Evolutionary conservation across 257 asterid species (phyloP), one percentile per base, ranked within the genome.

Genomic region (Solanum piurae): DNA sequence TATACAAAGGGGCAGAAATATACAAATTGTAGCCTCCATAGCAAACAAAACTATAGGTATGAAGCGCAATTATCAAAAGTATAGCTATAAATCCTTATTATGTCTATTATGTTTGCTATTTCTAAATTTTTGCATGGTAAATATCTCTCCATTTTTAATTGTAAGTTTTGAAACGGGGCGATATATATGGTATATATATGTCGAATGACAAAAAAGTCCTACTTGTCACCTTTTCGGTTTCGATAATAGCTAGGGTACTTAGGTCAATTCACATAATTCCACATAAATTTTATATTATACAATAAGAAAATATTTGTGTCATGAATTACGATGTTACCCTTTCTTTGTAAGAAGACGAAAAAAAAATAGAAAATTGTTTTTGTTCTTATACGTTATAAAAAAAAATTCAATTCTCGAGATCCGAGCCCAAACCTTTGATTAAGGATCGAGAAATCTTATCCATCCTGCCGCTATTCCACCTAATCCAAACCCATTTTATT

Each of bases 181-280:
- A 18, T 66, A 66, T 52, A 52, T 16, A 49, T 49, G 20, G 7
- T 64, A 23, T 4, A 73, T 9, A 73, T 9, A 34, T 74, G 29
- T 74, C 5, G 5, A 74, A 10, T 74, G 55, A 75, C 33, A 6
- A 21, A 89, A 87, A 36, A 37, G 91, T 92, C 95, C 92, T 88
- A 88, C 14, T 88, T 55, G 92, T 91, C 92, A 93, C 92, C 40
- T 82, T 71, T 33, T 23, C 11, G 9, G 2, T 83, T 83, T 36
- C 46, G 36, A 12, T 66, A 86, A 86, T 76, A 23, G 83, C 46
- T 37, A 2, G 89, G 87, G 84, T 21, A 60, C 69, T 89, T 84
- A 44, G 75, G 90, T 87, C 89, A 33, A 73, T 88, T 84, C 20
- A 11, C 29, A 75, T 10, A 23, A 5, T 75, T 38, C 6, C 8